Evolutionary conservation across 78 protist species (phyloP).

Genomic region (Dictyostelium discoideum): DNA sequence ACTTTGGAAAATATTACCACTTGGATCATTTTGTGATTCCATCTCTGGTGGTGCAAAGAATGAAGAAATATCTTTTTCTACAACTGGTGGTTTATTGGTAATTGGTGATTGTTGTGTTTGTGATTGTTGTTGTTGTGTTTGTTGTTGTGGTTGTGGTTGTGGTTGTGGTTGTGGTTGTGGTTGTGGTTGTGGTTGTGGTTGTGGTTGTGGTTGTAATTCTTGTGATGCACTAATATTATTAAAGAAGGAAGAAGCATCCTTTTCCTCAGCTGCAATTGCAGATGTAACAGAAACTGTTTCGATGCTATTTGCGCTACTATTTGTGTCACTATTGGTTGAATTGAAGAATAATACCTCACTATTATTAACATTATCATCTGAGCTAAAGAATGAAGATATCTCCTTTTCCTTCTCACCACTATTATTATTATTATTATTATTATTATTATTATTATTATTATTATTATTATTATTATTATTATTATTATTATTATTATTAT

Average conservation of each 20-base stretch:
- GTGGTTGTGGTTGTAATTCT: not conserved
- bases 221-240: not conserved
- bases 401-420: constrained; percentile 13
- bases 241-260: constrained; percentile 27
- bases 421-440: not conserved
- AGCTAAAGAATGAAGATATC: constrained; percentile 40
- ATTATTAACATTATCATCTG: not conserved
- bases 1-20: not conserved
- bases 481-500: no score
- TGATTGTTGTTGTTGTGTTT: not conserved
- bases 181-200: not conserved
- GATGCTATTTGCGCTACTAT: not conserved
- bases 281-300: not conserved
- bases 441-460: not conserved
- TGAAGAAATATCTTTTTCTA: constrained; percentile 15
- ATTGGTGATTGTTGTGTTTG: not conserved
- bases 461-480: not conserved
- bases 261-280: constrained; percentile 4
- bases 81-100: not conserved
- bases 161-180: not conserved
- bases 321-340: not conserved
- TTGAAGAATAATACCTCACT: not conserved
- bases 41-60: constrained; percentile 12
- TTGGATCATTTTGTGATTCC: not conserved
- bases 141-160: not conserved